Conservation (phyloP, 75 land plant genomes). For the Pseudotsuga menziesii region DNA sequence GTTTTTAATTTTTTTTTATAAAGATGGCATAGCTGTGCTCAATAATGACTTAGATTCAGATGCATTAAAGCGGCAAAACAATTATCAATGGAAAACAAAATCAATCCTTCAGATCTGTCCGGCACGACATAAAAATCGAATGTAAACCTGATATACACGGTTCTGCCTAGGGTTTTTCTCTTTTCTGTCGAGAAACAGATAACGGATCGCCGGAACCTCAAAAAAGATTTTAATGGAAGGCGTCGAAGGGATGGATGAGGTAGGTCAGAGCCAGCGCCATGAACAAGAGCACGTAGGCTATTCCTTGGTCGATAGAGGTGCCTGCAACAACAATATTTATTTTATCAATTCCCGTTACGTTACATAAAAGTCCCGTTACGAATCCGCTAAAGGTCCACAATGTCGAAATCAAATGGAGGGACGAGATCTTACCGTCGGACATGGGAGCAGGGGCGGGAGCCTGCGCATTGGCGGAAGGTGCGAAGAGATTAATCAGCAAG, state of each 20-base stretch:
- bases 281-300: slow-evolving; percentile 53
- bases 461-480: slow-evolving; percentile 10
- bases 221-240: slow-evolving; percentile 21
- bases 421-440: slow-evolving; percentile 25
- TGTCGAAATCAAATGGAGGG: not conserved
- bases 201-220: not conserved
- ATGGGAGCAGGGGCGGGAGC: slow-evolving; percentile 42
- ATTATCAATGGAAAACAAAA: too few relatives aligned
- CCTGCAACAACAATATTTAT: slow-evolving; percentile 20
- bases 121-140: too few relatives aligned
- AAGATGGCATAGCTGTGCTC: too few relatives aligned
- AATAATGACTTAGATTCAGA: too few relatives aligned
- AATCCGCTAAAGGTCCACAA: too few relatives aligned
- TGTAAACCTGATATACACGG: too few relatives aligned
- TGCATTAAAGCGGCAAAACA: too few relatives aligned
- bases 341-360: not conserved
- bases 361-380: too few relatives aligned
- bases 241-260: slow-evolving; percentile 56
- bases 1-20: too few relatives aligned
- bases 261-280: slow-evolving; percentile 59
- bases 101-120: too few relatives aligned
- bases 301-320: slow-evolving; percentile 52
- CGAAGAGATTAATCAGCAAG: not conserved
- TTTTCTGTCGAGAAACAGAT: too few relatives aligned
- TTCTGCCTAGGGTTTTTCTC: too few relatives aligned